Evolutionary conservation across 805 yeast species (phyloP).

Genomic region (Kodamaea laetipori): DNA sequence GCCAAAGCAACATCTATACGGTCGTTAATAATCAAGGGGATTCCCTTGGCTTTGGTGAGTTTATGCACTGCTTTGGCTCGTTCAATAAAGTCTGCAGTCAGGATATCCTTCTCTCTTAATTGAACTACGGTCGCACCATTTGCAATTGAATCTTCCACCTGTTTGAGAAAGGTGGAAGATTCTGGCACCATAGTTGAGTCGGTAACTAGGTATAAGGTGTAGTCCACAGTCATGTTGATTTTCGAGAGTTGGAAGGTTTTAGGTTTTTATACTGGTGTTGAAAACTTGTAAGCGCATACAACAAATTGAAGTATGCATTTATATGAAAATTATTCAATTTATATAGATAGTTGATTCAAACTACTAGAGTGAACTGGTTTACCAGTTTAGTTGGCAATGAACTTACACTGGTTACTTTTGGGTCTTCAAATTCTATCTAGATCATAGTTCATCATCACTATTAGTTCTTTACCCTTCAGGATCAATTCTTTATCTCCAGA

Average conservation of each 20-base stretch:
- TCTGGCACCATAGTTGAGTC: conserved; percentile 74
- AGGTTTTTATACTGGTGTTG: not conserved
- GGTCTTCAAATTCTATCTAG: too few relatives aligned
- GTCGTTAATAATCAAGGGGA: conserved; percentile 85
- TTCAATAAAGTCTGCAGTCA: conserved; percentile 65
- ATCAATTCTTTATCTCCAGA: too few relatives aligned
- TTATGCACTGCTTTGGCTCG: conserved; percentile 62
- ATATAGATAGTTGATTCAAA: too few relatives aligned
- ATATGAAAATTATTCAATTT: too few relatives aligned
- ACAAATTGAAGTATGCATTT: too few relatives aligned
- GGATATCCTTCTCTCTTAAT: conserved; percentile 74
- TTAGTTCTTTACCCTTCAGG: too few relatives aligned
- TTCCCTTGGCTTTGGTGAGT: conserved; percentile 56
- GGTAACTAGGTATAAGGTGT: conserved; percentile 75
- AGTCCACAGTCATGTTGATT: conserved; percentile 40
- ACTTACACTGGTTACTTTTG: too few relatives aligned
- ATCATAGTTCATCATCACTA: too few relatives aligned
- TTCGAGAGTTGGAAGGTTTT: not conserved
- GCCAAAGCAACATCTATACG: conserved; percentile 89
- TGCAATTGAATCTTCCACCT: conserved; percentile 61
- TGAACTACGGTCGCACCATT: conserved; percentile 84
- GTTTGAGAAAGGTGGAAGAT: conserved; percentile 50
- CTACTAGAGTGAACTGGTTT: too few relatives aligned
- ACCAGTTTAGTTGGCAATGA: too few relatives aligned
- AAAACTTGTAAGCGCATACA: not conserved